Conservation (phyloP, 305 asterid genomes). For the Plantago lanceolata region DNA sequence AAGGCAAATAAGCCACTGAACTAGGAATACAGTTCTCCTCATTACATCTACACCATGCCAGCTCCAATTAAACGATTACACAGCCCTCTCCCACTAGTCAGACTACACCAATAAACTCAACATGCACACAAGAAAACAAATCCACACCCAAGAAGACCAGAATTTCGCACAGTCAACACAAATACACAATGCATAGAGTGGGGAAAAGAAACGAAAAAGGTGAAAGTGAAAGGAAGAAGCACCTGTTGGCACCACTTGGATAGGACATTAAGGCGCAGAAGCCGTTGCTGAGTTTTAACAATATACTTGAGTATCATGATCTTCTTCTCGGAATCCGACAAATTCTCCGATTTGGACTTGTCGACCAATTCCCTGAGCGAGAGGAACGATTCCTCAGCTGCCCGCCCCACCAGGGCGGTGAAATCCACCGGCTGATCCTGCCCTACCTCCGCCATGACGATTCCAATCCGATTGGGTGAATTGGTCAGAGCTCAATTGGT, state of each 20-base stretch:
- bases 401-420: slow-evolving; percentile 64
- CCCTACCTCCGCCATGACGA: slow-evolving; percentile 67
- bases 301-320: slow-evolving; percentile 79
- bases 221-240: slow-evolving; percentile 23
- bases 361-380: slow-evolving; percentile 82
- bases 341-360: slow-evolving; percentile 61
- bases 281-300: slow-evolving; percentile 91
- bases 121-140: not conserved
- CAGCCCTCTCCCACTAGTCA: no score
- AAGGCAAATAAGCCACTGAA: no score
- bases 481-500: not conserved
- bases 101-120: no score
- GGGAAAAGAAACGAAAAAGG: no score
- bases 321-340: slow-evolving; percentile 87
- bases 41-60: no score
- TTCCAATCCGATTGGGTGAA: slow-evolving; percentile 20
- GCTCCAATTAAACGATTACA: no score
- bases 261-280: slow-evolving; percentile 96
- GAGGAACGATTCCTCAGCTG: slow-evolving; percentile 75
- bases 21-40: no score
- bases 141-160: not conserved
- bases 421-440: slow-evolving; percentile 86
- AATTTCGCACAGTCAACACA: not conserved
- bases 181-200: not conserved
- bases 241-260: slow-evolving; percentile 99